phyloP scores from a whole-genome alignment of 148 eudicot species.

The Persicaria tinctoria region DNA sequence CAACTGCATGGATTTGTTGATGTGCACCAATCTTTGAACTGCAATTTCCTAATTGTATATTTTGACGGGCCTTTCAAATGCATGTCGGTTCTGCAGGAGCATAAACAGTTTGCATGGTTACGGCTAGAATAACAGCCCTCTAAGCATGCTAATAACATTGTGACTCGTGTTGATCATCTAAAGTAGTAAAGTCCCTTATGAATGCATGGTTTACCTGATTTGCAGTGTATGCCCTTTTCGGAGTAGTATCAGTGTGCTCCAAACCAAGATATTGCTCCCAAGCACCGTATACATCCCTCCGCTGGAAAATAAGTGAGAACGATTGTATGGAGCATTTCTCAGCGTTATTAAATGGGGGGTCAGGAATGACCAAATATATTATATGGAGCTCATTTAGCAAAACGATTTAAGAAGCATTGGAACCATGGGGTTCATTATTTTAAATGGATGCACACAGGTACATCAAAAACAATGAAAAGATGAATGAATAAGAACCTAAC shows the following conservation, averaged over 20 bases:
- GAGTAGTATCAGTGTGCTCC: slow-evolving; percentile 75
- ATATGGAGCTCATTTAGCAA: too few relatives aligned
- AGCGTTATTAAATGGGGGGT: too few relatives aligned
- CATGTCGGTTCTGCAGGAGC: slow-evolving; percentile 76
- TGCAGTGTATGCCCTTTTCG: slow-evolving; percentile 53
- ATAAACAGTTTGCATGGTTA: background rate
- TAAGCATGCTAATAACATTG: background rate
- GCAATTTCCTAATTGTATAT: slow-evolving; percentile 55
- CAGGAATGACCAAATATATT: too few relatives aligned
- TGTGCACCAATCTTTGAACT: background rate
- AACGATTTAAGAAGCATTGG: background rate
- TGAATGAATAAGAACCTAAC: slow-evolving; percentile 22
- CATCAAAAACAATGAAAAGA: background rate
- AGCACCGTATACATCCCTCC: slow-evolving; percentile 71
- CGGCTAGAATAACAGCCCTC: background rate
- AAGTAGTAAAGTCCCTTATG: background rate
- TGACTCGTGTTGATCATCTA: background rate
- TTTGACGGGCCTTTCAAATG: slow-evolving; percentile 85
- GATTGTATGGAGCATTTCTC: too few relatives aligned
- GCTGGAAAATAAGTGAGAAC: slow-evolving; percentile 26
- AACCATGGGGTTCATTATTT: background rate
- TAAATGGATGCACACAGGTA: background rate
- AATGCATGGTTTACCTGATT: slow-evolving; percentile 48
- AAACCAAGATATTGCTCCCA: slow-evolving; percentile 98
- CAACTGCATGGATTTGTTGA: background rate